Conservation (phyloP, 371 early-diverging fungal genomes). For the Syncephalastrum monosporum region DNA sequence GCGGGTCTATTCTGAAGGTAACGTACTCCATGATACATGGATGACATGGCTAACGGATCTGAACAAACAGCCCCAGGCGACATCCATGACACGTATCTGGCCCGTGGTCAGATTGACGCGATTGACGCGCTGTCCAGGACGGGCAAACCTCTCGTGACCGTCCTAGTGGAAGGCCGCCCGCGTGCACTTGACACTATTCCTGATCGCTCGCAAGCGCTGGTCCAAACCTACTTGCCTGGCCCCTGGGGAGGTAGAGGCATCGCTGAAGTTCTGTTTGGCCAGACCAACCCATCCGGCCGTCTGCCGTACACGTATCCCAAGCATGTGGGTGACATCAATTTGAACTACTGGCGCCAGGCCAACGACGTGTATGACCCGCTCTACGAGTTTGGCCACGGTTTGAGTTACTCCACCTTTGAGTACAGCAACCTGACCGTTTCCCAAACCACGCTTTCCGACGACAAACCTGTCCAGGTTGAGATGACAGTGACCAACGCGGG, state of each 20-base stretch:
- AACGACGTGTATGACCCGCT: slow-evolving; percentile 47
- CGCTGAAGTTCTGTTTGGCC: slow-evolving; percentile 55
- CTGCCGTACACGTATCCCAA: slow-evolving; percentile 59
- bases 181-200: slow-evolving; percentile 45
- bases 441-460: slow-evolving; percentile 1
- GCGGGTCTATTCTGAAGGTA: slow-evolving; percentile 48
- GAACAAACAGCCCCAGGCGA: slow-evolving; percentile 41
- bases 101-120: slow-evolving; percentile 48
- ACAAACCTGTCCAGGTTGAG: slow-evolving; percentile 24
- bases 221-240: slow-evolving; percentile 60
- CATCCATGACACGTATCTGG: slow-evolving; percentile 49
- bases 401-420: slow-evolving; percentile 55
- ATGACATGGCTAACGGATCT: background rate
- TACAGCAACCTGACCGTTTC: slow-evolving; percentile 37
- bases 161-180: slow-evolving; percentile 63
- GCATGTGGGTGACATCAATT: slow-evolving; percentile 32
- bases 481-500: slow-evolving; percentile 55
- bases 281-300: slow-evolving; percentile 51
- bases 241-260: slow-evolving; percentile 61
- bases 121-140: slow-evolving; percentile 24
- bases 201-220: slow-evolving; percentile 42
- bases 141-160: slow-evolving; percentile 40
- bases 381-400: slow-evolving; percentile 62
- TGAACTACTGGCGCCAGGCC: slow-evolving; percentile 31
- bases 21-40: slow-evolving; percentile 8